A percentile compares a stretch with the other conserved stretches of the same genome.
These are phyloP conservation scores for Parafenestella ontariensis DNA, from an alignment of 2,329 filamentous ascomycete genomes.

Conservation along the genomic window DNA sequence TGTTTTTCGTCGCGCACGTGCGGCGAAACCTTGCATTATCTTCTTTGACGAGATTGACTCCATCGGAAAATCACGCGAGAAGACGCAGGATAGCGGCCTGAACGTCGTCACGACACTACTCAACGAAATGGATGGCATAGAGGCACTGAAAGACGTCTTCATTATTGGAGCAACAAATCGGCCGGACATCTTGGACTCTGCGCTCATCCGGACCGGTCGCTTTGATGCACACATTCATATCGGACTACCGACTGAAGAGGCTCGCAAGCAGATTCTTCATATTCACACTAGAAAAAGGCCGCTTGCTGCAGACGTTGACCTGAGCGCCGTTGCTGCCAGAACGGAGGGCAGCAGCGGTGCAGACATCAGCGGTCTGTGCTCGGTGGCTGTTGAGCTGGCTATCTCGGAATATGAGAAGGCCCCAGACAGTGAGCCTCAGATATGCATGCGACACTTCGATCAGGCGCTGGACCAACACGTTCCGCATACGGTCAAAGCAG, in stretches of 20 bases:
- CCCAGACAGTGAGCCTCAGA: slow-evolving; percentile 28
- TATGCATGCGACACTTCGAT: slow-evolving; percentile 58
- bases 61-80: slow-evolving; percentile 69
- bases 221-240: slow-evolving; percentile 89
- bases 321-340: slow-evolving; percentile 65
- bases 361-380: slow-evolving; percentile 71
- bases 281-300: slow-evolving; percentile 70
- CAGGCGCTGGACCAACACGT: slow-evolving; percentile 52
- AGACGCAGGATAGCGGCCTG: slow-evolving; percentile 62
- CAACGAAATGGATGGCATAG: slow-evolving; percentile 96
- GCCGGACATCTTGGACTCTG: slow-evolving; percentile 84
- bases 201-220: slow-evolving; percentile 82
- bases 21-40: slow-evolving; percentile 89
- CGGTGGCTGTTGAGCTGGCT: slow-evolving; percentile 48
- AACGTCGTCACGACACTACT: slow-evolving; percentile 89
- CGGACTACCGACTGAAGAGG: slow-evolving; percentile 75
- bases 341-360: slow-evolving; percentile 86
- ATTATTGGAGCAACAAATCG: slow-evolving; percentile 92
- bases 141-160: slow-evolving; percentile 80
- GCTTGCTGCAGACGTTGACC: slow-evolving; percentile 69
- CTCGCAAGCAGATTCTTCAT: slow-evolving; percentile 76
- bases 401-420: slow-evolving; percentile 40
- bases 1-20: slow-evolving; percentile 82
- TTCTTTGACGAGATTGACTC: slow-evolving; percentile 98
- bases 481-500: slow-evolving; percentile 50